phyloP scores from a whole-genome alignment of 2,329 filamentous ascomycete genomes.

The Fusarium sp. region DNA sequence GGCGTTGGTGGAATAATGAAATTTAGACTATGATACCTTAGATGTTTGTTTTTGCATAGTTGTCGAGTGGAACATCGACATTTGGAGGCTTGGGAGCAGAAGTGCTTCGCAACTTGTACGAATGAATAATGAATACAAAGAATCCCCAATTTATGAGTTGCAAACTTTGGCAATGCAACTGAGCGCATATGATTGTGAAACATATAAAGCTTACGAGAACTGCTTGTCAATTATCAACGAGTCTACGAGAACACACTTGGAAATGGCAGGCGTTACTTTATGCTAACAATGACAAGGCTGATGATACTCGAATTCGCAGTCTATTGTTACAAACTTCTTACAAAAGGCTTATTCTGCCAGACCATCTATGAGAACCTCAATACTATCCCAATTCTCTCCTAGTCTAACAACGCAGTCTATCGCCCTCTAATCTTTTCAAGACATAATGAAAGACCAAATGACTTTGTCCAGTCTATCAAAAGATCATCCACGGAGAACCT shows the following conservation, averaged over 20 bases:
- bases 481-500: slow-evolving; percentile 32
- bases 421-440: background rate
- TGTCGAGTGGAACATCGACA: slow-evolving; percentile 24
- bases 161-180: background rate
- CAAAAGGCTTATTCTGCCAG: background rate
- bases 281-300: background rate
- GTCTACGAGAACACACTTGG: fast-evolving
- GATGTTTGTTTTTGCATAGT: slow-evolving; percentile 41
- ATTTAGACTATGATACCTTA: slow-evolving; percentile 46
- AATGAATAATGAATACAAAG: slow-evolving; percentile 35
- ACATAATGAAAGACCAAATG: background rate
- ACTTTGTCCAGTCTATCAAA: background rate
- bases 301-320: background rate
- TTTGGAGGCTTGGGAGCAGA: background rate
- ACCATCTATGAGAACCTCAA: background rate
- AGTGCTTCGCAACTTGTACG: slow-evolving; percentile 25
- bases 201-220: fast-evolving
- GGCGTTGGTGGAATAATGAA: slow-evolving; percentile 39
- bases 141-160: slow-evolving; percentile 6
- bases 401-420: background rate
- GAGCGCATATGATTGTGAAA: background rate
- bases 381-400: too few relatives aligned
- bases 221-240: background rate
- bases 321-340: background rate
- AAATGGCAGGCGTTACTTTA: too few relatives aligned